phyloP scores from a whole-genome alignment of 768 basidiomycete genomes.

The Chiua virens region DNA sequence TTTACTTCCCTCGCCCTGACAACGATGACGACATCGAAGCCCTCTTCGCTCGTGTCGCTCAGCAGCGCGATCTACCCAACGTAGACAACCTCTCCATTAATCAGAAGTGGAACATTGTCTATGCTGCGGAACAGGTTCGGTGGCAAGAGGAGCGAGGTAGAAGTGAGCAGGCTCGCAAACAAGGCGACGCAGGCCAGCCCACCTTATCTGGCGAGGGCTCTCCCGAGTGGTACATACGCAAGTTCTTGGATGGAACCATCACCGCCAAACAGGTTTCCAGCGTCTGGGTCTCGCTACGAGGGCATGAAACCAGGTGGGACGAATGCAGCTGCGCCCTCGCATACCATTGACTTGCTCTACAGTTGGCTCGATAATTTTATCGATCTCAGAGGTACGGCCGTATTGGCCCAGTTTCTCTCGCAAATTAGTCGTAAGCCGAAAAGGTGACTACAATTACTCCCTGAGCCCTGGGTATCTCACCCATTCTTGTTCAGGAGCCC shows the following conservation, averaged over 20 bases:
- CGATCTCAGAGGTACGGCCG: slow-evolving; percentile 75
- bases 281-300: slow-evolving; percentile 74
- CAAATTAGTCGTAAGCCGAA: slow-evolving; percentile 73
- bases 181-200: slow-evolving; percentile 57
- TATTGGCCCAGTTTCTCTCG: slow-evolving; percentile 74
- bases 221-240: slow-evolving; percentile 92
- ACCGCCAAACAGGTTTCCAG: slow-evolving; percentile 78
- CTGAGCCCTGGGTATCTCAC: background rate
- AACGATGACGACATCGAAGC: slow-evolving; percentile 75
- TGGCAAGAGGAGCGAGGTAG: slow-evolving; percentile 73
- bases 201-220: slow-evolving; percentile 60
- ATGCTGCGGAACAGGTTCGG: slow-evolving; percentile 75
- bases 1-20: slow-evolving; percentile 75
- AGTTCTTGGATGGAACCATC: slow-evolving; percentile 84
- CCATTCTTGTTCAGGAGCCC: slow-evolving; percentile 23
- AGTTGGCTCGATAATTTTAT: slow-evolving; percentile 86
- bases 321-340: background rate
- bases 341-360: slow-evolving; percentile 18
- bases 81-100: slow-evolving; percentile 64
- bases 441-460: slow-evolving; percentile 44
- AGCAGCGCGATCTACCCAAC: slow-evolving; percentile 63
- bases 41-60: slow-evolving; percentile 76
- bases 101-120: slow-evolving; percentile 91
- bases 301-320: slow-evolving; percentile 74
- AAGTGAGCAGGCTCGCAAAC: slow-evolving; percentile 60